Conservation (phyloP, 2,329 filamentous ascomycete species). For the Blumeriella jaapii region DNA sequence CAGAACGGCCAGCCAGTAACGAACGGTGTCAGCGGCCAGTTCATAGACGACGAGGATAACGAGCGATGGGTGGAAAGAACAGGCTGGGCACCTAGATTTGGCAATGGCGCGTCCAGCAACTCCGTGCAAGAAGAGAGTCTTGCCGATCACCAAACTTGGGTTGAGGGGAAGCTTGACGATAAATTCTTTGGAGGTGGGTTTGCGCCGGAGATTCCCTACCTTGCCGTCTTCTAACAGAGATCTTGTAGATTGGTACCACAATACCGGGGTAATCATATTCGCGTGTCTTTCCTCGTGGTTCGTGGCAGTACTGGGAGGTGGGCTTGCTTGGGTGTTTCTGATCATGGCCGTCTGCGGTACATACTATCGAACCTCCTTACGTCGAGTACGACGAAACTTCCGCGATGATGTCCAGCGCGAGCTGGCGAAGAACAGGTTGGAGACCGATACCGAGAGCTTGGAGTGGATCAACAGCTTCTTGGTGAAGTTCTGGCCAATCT, state of each 20-base stretch:
- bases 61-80: slow-evolving; percentile 46
- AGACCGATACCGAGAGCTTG: slow-evolving; percentile 82
- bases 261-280: slow-evolving; percentile 86
- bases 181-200: slow-evolving; percentile 74
- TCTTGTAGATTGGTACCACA: slow-evolving; percentile 89
- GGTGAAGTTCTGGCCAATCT: slow-evolving; percentile 99
- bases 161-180: slow-evolving; percentile 77
- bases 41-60: slow-evolving; percentile 41
- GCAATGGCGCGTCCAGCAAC: slow-evolving; percentile 44
- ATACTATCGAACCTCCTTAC: slow-evolving; percentile 92
- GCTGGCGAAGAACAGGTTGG: slow-evolving; percentile 73
- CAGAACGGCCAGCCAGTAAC: slow-evolving; percentile 36
- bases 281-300: slow-evolving; percentile 87
- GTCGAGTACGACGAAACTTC: slow-evolving; percentile 88
- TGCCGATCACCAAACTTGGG: slow-evolving; percentile 76
- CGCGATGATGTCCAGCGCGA: slow-evolving; percentile 88
- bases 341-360: slow-evolving; percentile 87
- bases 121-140: slow-evolving; percentile 50
- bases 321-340: slow-evolving; percentile 84
- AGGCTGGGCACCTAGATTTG: slow-evolving; percentile 84
- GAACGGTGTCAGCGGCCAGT: slow-evolving; percentile 33
- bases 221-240: slow-evolving; percentile 8
- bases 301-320: slow-evolving; percentile 77
- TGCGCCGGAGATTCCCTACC: neutral
- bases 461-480: slow-evolving; percentile 99